These are phyloP conservation scores for Volvox carteri DNA, from an alignment of 163 green algal genomes.

Conservation along the genomic window DNA sequence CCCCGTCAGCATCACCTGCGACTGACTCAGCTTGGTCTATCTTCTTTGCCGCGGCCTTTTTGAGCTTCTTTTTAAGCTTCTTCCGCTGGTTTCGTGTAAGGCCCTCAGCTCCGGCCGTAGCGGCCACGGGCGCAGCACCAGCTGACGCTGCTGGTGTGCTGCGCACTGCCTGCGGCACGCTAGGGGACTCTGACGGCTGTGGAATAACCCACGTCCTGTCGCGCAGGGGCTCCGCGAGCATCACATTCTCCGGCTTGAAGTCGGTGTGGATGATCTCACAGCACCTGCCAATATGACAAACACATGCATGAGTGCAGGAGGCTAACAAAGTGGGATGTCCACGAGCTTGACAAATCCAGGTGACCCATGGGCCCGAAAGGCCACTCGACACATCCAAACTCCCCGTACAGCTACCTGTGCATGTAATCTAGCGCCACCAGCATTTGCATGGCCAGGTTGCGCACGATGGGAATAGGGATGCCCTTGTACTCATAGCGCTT, in stretches of 20 bases:
- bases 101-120: not conserved
- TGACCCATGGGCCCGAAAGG: slow-evolving; percentile 23
- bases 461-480: slow-evolving; percentile 89
- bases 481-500: slow-evolving; percentile 92
- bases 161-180: not conserved
- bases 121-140: not conserved
- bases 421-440: slow-evolving; percentile 95
- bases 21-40: slow-evolving; percentile 20
- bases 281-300: slow-evolving; percentile 68
- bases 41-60: slow-evolving; percentile 71
- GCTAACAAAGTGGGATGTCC: not conserved
- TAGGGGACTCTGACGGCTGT: slow-evolving; percentile 4
- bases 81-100: slow-evolving; percentile 90
- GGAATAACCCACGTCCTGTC: slow-evolving; percentile 64
- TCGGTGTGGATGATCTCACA: slow-evolving; percentile 95
- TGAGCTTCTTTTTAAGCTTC: slow-evolving; percentile 90
- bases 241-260: slow-evolving; percentile 99
- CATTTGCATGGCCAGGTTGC: slow-evolving; percentile 85
- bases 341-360: not conserved
- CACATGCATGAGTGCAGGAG: not conserved
- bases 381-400: not conserved
- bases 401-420: slow-evolving; percentile 76
- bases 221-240: slow-evolving; percentile 84
- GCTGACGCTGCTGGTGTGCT: not conserved
- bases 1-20: slow-evolving; percentile 38